These are phyloP conservation scores for Kurtzmaniella cleridarum DNA, from an alignment of 805 yeast genomes.

Conservation along the genomic window DNA sequence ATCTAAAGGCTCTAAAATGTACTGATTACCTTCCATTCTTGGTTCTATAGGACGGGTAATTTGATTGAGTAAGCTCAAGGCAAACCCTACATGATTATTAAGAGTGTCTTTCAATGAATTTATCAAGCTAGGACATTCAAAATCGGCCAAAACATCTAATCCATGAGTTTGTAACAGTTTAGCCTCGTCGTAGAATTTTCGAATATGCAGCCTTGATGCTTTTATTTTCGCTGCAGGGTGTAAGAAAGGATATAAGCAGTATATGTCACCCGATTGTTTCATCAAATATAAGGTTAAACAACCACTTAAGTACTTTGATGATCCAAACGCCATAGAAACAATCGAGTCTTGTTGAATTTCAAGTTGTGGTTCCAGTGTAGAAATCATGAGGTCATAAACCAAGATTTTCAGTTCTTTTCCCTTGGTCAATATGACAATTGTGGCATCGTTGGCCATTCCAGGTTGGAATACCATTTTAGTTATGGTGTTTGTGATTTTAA, in stretches of 20 bases:
- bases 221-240: conserved; percentile 11
- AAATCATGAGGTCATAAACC: conserved; percentile 15
- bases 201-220: conserved; percentile 11
- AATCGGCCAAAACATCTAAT: conserved; percentile 3
- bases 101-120: conserved; percentile 12
- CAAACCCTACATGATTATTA: conserved; percentile 14
- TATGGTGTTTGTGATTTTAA: conserved; percentile 13
- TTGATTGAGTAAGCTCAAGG: conserved; percentile 9
- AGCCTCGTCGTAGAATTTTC: conserved; percentile 11
- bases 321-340: conserved; percentile 26
- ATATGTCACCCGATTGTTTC: conserved; percentile 14
- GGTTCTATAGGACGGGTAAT: conserved; percentile 5
- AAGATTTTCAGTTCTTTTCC: conserved; percentile 7
- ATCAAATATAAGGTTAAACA: conserved; percentile 25
- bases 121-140: conserved; percentile 3
- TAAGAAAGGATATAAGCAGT: conserved; percentile 25
- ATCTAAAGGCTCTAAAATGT: no score
- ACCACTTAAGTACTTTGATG: conserved; percentile 17
- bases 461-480: conserved; percentile 23
- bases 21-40: conserved; percentile 9
- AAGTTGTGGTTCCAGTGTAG: conserved; percentile 14
- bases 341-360: conserved; percentile 14
- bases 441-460: conserved; percentile 14
- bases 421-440: conserved; percentile 18
- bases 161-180: neutral